Evolutionary conservation across 169 alveolate genomes (phyloP).

Genomic region (Plasmodium cynomolgi): DNA sequence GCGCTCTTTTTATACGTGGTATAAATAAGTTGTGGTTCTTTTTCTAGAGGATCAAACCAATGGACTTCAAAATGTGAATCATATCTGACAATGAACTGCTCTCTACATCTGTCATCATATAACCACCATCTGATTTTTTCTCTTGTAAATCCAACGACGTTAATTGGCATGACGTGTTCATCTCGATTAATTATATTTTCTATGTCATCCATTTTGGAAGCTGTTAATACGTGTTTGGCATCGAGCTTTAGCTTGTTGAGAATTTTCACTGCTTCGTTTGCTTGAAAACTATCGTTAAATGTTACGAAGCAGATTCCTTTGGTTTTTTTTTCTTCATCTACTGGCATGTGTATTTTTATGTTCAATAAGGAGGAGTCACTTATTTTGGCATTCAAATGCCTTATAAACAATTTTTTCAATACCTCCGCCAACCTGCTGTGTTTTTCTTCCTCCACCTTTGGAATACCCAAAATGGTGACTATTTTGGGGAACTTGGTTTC

Average conservation of each 20-base stretch:
- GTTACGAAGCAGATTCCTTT: slow-evolving; percentile 78
- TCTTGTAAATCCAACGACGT: slow-evolving; percentile 87
- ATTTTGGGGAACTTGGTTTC: slow-evolving; percentile 77
- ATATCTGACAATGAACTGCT: slow-evolving; percentile 90
- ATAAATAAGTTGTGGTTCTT: slow-evolving; percentile 88
- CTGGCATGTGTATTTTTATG: slow-evolving; percentile 76
- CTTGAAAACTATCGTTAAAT: slow-evolving; percentile 79
- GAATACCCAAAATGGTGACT: slow-evolving; percentile 77
- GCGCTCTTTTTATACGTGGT: slow-evolving; percentile 90
- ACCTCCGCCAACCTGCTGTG: slow-evolving; percentile 79
- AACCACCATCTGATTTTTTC: slow-evolving; percentile 91
- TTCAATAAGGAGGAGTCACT: slow-evolving; percentile 75
- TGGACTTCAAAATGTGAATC: slow-evolving; percentile 89
- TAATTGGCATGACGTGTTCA: slow-evolving; percentile 64
- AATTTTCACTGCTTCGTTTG: slow-evolving; percentile 72
- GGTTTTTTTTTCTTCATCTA: slow-evolving; percentile 76
- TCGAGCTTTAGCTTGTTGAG: slow-evolving; percentile 61
- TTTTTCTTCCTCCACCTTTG: slow-evolving; percentile 77
- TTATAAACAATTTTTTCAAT: slow-evolving; percentile 75
- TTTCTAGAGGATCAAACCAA: slow-evolving; percentile 91
- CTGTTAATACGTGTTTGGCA: slow-evolving; percentile 67
- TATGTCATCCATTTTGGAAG: slow-evolving; percentile 70
- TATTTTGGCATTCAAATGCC: slow-evolving; percentile 74
- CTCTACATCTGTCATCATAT: slow-evolving; percentile 87
- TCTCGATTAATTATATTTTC: slow-evolving; percentile 64